phyloP scores from a whole-genome alignment of 148 eudicot genomes.

The Dysphania ambrosioides region DNA sequence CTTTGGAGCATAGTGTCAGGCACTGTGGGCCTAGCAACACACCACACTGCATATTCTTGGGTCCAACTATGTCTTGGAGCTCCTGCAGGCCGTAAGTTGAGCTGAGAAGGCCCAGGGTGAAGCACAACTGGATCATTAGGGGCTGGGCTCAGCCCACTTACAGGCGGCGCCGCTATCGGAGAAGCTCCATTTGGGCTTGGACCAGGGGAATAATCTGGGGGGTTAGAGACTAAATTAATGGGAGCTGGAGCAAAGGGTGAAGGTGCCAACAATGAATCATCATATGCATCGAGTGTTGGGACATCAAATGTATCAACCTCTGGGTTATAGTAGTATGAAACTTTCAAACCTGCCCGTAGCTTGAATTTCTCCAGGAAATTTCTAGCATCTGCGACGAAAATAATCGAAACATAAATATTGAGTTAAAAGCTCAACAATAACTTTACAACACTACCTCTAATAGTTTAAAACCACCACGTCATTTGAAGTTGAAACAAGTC shows the following conservation, averaged over 20 bases:
- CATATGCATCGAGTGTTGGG: constrained; percentile 33
- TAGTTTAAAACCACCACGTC: neutral
- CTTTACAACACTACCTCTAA: neutral
- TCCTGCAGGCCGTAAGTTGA: constrained; percentile 8
- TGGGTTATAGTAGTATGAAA: constrained; percentile 11
- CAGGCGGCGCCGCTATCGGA: constrained; percentile 16
- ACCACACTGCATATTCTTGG: constrained; percentile 35
- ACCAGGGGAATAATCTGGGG: constrained; percentile 12
- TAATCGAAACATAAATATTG: neutral
- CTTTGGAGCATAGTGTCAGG: constrained; percentile 34
- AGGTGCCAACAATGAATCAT: constrained; percentile 19
- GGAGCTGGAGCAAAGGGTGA: constrained; percentile 15
- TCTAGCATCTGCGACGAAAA: constrained; percentile 27
- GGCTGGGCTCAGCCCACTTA: constrained; percentile 9
- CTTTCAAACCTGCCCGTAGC: constrained; percentile 10
- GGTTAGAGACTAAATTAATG: neutral
- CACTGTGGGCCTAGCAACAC: constrained; percentile 48
- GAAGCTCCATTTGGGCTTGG: constrained; percentile 16
- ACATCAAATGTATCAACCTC: constrained; percentile 24
- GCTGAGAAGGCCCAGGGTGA: constrained; percentile 14
- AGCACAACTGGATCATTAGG: neutral
- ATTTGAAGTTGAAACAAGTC: too few species aligned
- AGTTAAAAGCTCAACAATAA: neutral
- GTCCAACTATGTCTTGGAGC: constrained; percentile 19
- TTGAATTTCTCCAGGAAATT: constrained; percentile 18